Evolutionary conservation across 495 filamentous ascomycete species (phyloP), one percentile per base, ranked within the genome.

Genomic region (Lasiosphaeris hirsuta): DNA sequence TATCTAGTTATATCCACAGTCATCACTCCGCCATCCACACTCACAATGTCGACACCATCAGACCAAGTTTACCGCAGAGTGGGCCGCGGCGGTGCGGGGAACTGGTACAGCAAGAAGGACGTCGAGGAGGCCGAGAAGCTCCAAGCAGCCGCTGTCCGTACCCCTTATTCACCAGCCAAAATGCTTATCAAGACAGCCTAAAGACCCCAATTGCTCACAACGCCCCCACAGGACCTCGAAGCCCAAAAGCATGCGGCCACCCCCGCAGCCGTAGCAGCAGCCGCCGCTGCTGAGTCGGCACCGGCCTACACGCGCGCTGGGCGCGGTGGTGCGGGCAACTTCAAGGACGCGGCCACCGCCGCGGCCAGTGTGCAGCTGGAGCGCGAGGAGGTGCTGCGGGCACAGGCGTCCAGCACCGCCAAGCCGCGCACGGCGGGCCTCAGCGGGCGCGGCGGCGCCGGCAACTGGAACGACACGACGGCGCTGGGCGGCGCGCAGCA

Each of bases 301-400:
- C 48, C 48, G 35, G 56, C 30, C 10, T 85, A 83, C 70, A 66
- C 70, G 9, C 79, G 80, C 55, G 71, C 69, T 41, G 84, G 84
- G 11, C 81, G 84, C 23, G 84, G 84, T 56, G 84, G 84, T 35
- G 81, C 80, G 0, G 84, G 84, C 14, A 88, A 87, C 72, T 84
- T 81, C 66, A 65, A 73, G 61, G 68, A 73, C 42, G 70, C 75
- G 38, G 54, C 63, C 3, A 10, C 61, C 7, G 40, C 66, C 30
- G 56, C 71, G 15, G 40, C 59, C 39, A 56, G 72, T 33, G 15
- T 59, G 38, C 41, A 66, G 14, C 59, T 66, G 10, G 56, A 57
- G 48, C 51, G 59, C 35, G 61, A 60, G 38, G 62, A 61, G 43
- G 63, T 61, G 7, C 50, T 63, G 40, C 62, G 66, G 41, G 62